Conservation (phyloP, 345 rosid genomes). For the Lepidium aucheri region DNA sequence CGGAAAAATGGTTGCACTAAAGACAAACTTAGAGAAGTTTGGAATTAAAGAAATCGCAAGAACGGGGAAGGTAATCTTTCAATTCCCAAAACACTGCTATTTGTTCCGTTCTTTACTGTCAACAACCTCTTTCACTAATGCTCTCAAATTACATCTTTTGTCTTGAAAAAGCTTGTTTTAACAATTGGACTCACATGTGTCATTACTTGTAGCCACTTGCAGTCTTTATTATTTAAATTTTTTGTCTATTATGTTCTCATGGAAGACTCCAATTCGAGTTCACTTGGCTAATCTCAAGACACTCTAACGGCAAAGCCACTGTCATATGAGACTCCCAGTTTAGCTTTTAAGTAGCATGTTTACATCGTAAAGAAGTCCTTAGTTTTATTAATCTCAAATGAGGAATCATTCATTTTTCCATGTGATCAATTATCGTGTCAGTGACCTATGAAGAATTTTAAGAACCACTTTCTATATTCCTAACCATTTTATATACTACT, state of each 20-base stretch:
- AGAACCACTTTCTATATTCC: background rate
- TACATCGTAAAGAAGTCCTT: background rate
- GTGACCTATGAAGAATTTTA: background rate
- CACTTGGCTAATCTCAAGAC: background rate
- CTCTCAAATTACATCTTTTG: background rate
- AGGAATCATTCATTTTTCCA: background rate
- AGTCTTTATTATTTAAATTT: background rate
- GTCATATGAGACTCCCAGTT: background rate
- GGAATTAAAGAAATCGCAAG: slow-evolving; percentile 88
- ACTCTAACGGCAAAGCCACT: background rate
- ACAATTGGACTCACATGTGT: slow-evolving; percentile 17
- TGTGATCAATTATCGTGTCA: background rate
- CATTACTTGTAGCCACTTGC: slow-evolving; percentile 15
- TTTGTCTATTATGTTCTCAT: background rate
- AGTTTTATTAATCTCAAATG: background rate
- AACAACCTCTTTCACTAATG: background rate
- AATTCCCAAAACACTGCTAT: background rate
- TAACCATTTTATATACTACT: background rate
- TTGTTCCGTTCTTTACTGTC: slow-evolving; percentile 1
- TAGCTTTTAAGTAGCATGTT: background rate
- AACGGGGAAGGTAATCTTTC: slow-evolving; percentile 29
- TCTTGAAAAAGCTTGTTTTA: slow-evolving; percentile 3
- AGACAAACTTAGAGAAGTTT: slow-evolving; percentile 71
- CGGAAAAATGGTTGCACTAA: slow-evolving; percentile 84
- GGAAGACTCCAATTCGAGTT: background rate